Evolutionary conservation across 345 rosid species (phyloP).

Genomic region (Heritiera fomes): DNA sequence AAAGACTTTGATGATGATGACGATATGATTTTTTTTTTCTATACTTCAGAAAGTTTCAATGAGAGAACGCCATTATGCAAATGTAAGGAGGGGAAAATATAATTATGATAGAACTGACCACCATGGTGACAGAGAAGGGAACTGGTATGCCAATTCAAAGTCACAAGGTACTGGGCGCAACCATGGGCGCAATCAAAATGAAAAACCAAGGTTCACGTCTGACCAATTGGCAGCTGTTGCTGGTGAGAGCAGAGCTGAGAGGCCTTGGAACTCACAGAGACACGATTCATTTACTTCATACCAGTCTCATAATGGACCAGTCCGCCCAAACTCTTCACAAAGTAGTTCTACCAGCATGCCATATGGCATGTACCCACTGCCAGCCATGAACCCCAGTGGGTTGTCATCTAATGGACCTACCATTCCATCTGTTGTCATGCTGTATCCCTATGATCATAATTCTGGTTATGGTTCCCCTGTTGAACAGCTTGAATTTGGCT

Average conservation of each 20-base stretch:
- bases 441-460: constrained; percentile 72
- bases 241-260: constrained; percentile 58
- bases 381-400: constrained; percentile 55
- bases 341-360: constrained; percentile 54
- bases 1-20: no score
- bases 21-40: background rate
- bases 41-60: constrained; percentile 19
- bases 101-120: constrained; percentile 71
- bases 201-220: constrained; percentile 48
- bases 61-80: constrained; percentile 36
- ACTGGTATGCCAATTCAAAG: constrained; percentile 68
- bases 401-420: constrained; percentile 63
- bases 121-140: constrained; percentile 75
- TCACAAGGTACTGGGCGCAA: constrained; percentile 60
- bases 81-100: constrained; percentile 69
- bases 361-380: constrained; percentile 69
- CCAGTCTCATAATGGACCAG: constrained; percentile 69
- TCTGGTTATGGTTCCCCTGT: constrained; percentile 49
- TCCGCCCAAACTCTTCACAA: constrained; percentile 49
- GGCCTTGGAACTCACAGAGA: constrained; percentile 62
- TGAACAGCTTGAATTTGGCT: constrained; percentile 76
- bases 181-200: constrained; percentile 60
- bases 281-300: constrained; percentile 54
- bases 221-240: constrained; percentile 44
- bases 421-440: constrained; percentile 67